Percentiles rank a stretch among this genome's conserved stretches.
Evolutionary conservation across 2,329 filamentous ascomycete species (phyloP).

Genomic region (Fusarium sp.): DNA sequence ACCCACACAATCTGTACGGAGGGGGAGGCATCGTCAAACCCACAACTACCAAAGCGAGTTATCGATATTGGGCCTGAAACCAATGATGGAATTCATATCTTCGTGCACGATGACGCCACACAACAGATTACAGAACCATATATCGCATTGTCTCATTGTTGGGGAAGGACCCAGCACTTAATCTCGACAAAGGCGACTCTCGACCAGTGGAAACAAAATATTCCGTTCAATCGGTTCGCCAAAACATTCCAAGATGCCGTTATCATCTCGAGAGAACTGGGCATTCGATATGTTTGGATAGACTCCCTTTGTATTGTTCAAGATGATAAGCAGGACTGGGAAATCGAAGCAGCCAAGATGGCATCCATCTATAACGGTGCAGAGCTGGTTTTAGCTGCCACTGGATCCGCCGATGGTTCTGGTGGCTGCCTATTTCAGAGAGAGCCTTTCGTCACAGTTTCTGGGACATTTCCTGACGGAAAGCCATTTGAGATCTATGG

Average conservation of each 20-base stretch:
- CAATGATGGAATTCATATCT: slow-evolving; percentile 33
- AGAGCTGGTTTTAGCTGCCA: slow-evolving; percentile 42
- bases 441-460: slow-evolving; percentile 17
- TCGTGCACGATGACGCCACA: slow-evolving; percentile 21
- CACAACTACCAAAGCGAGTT: slow-evolving; percentile 36
- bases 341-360: slow-evolving; percentile 46
- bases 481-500: slow-evolving; percentile 33
- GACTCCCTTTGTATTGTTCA: slow-evolving; percentile 47
- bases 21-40: slow-evolving; percentile 2
- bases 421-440: slow-evolving; percentile 40
- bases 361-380: slow-evolving; percentile 43
- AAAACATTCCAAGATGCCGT: slow-evolving; percentile 40
- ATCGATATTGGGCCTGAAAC: slow-evolving; percentile 30
- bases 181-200: slow-evolving; percentile 21
- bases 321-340: slow-evolving; percentile 42
- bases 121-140: slow-evolving; percentile 22
- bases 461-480: slow-evolving; percentile 19
- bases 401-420: slow-evolving; percentile 29
- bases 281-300: slow-evolving; percentile 45
- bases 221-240: slow-evolving; percentile 26
- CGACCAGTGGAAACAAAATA: slow-evolving; percentile 32
- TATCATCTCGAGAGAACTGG: slow-evolving; percentile 29
- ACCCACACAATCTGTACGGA: slow-evolving; percentile 30
- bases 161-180: slow-evolving; percentile 33
- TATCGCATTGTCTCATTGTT: slow-evolving; percentile 42